Conservation (phyloP, 2,329 filamentous ascomycete genomes). For the Ciborinia camelliae region DNA sequence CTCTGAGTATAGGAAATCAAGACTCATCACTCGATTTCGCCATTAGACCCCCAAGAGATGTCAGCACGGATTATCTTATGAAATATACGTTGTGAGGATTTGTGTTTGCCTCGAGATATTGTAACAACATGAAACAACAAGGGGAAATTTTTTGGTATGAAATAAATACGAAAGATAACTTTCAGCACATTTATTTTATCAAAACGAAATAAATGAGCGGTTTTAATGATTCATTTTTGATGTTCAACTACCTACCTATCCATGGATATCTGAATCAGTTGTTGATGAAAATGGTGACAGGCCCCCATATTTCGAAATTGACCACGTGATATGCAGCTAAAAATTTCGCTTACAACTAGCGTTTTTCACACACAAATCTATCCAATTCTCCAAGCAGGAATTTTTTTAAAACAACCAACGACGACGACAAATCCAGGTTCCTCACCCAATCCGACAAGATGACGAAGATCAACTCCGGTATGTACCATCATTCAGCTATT, state of each 20-base stretch:
- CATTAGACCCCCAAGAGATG: neutral
- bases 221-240: neutral
- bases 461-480: conserved; percentile 67
- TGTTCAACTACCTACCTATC: too few relatives aligned
- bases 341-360: conserved; percentile 11
- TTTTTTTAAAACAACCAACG: conserved; percentile 15
- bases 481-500: conserved; percentile 29
- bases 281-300: too few relatives aligned
- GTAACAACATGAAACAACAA: neutral
- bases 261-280: neutral
- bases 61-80: too few relatives aligned
- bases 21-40: neutral
- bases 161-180: neutral
- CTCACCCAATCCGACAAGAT: conserved; percentile 50
- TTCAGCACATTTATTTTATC: too few relatives aligned
- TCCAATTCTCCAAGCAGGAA: neutral
- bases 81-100: too few relatives aligned
- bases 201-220: neutral
- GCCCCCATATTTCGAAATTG: fast-evolving
- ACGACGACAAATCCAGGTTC: conserved; percentile 19
- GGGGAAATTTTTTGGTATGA: too few relatives aligned
- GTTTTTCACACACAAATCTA: conserved; percentile 13
- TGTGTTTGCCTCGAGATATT: too few relatives aligned
- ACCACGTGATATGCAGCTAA: neutral
- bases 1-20: neutral